Base-by-base conservation (phyloP, 257 asterid genomes). In the Orobanche coerulescens region DNA sequence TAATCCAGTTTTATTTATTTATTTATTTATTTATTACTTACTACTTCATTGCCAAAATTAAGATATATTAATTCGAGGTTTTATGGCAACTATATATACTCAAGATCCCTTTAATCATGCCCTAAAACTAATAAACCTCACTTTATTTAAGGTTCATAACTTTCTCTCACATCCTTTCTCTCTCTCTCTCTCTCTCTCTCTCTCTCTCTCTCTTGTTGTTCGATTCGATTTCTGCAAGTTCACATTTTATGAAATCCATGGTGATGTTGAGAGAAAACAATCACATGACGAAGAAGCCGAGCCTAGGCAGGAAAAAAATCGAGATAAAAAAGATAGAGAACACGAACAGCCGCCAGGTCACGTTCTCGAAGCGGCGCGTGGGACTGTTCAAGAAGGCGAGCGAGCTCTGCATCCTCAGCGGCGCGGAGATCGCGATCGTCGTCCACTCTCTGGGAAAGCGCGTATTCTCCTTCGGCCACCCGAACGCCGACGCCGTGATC, bases 381-480 rank as follows among this genome's bases (percentile, higher is more conserved):
- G 85, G 82, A 0, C 15, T 79, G 1, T 79, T 79, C 79, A 79
- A 76, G 61, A 79, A 79, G 31, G 81, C 82, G 0, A 76, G 79
- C 3, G 82, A 79, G 14, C 70, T 79, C 4, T 76, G 80, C 67
- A 65, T 71, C 2, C 76, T 76, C 39, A 66, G 62, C 24, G 82
- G 79, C 18, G 77, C 80, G 2, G 60, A 79, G 44, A 47, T 73
- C 3, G 72, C 74, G 3, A 71, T 79, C 4, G 62, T 79, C 13
- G 78, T 76, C 19, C 69, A 70, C 58, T 79, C 84, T 0, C 73
- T 56, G 20, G 73, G 77, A 3, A 70, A 75, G 53, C 77, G 71
- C 19, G 58, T 72, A 16, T 79, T 75, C 64, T 31, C 75, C 2
- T 79, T 75, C 47, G 75, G 81, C 5, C 75, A 79, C 24, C 77